These are phyloP conservation scores for Crotalaria pallida DNA, from an alignment of 306 rosid species.

Conservation along the genomic window DNA sequence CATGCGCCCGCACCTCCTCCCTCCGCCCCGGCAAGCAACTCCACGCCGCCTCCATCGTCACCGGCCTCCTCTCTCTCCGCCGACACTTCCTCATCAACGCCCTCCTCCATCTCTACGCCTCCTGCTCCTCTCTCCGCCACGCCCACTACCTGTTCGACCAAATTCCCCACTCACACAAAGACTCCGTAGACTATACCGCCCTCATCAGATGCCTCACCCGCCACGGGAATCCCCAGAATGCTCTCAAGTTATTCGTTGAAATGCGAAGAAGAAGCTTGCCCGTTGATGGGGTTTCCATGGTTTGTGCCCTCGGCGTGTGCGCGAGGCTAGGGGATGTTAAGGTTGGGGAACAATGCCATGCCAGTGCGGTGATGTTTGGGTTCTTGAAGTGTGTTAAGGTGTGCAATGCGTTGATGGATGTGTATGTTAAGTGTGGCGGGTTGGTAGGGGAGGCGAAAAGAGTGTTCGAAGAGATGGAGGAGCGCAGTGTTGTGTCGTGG, in stretches of 20 bases:
- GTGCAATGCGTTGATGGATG: constrained; percentile 63
- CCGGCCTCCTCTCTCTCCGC: constrained; percentile 38
- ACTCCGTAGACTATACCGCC: constrained; percentile 63
- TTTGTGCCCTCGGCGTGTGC: constrained; percentile 42
- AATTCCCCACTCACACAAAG: constrained; percentile 63
- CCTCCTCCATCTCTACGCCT: constrained; percentile 48
- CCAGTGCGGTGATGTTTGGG: constrained; percentile 38
- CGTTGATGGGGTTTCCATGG: constrained; percentile 46
- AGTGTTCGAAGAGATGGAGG: constrained; percentile 53
- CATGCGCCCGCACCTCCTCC: constrained; percentile 46
- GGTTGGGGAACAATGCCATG: constrained; percentile 46
- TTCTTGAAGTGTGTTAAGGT: constrained; percentile 31
- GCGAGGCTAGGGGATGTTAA: constrained; percentile 36
- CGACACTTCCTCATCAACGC: constrained; percentile 57
- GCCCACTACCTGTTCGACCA: constrained; percentile 48
- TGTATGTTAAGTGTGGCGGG: constrained; percentile 56
- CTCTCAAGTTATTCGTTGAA: constrained; percentile 39
- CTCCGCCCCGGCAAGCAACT: constrained; percentile 50
- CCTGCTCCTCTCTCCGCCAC: not conserved
- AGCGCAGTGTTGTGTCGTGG: constrained; percentile 65
- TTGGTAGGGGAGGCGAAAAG: constrained; percentile 39
- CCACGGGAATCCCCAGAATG: constrained; percentile 17
- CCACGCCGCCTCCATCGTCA: constrained; percentile 48
- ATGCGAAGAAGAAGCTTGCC: constrained; percentile 36
- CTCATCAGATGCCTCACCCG: constrained; percentile 47